A percentile compares a stretch with the other conserved stretches of the same genome.
Conservation (phyloP, 2,329 filamentous ascomycete genomes). For the Metarhizium album region DNA sequence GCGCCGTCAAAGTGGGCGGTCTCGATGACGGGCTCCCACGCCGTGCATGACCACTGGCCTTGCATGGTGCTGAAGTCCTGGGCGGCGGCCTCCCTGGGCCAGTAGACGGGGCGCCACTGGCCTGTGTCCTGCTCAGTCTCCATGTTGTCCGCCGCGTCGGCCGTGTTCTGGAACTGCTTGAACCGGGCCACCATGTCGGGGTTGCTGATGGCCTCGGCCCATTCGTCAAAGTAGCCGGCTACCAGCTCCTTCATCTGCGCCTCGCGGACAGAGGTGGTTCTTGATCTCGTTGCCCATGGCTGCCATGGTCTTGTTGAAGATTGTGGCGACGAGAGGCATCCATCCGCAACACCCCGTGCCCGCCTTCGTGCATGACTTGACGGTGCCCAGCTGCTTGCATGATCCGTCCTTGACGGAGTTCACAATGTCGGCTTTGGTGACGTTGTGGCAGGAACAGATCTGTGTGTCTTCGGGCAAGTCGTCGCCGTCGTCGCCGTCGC, state of each 20-base stretch:
- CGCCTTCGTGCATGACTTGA: slow-evolving; percentile 86
- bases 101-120: slow-evolving; percentile 65
- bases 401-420: slow-evolving; percentile 62
- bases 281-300: slow-evolving; percentile 79
- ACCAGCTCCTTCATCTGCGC: slow-evolving; percentile 81
- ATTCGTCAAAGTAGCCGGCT: slow-evolving; percentile 79
- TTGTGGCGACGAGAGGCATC: slow-evolving; percentile 76
- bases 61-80: slow-evolving; percentile 60
- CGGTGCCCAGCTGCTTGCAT: slow-evolving; percentile 70
- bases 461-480: slow-evolving; percentile 79
- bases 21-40: slow-evolving; percentile 73
- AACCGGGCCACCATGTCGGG: slow-evolving; percentile 61
- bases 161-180: slow-evolving; percentile 74
- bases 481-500: slow-evolving; percentile 51
- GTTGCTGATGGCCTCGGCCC: slow-evolving; percentile 69
- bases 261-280: slow-evolving; percentile 77
- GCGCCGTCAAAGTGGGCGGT: slow-evolving; percentile 55
- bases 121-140: slow-evolving; percentile 63
- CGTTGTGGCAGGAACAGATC: slow-evolving; percentile 89
- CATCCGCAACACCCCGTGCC: slow-evolving; percentile 87
- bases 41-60: slow-evolving; percentile 47
- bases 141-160: slow-evolving; percentile 56
- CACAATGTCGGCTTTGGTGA: slow-evolving; percentile 72
- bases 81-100: slow-evolving; percentile 56
- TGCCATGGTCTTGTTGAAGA: slow-evolving; percentile 83